phyloP scores from a whole-genome alignment of 257 asterid genomes.

The Capsicum pubescens region DNA sequence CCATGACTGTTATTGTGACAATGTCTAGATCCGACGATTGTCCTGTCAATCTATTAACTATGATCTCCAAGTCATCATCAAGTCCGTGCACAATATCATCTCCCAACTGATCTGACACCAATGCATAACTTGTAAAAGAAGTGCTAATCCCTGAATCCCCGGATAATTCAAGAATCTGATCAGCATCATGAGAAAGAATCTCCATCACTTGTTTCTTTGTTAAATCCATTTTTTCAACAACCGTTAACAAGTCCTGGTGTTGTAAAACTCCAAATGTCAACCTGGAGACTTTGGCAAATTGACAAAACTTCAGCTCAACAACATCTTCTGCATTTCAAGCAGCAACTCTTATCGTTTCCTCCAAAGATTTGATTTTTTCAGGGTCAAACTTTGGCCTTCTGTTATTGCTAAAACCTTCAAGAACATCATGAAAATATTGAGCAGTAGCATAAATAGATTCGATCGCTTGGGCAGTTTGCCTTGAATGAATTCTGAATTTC shows the following conservation, averaged over 20 bases:
- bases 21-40: neutral
- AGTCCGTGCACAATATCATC: neutral
- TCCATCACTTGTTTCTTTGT: neutral
- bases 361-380: neutral
- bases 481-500: neutral
- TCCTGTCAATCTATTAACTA: neutral
- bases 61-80: neutral
- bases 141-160: neutral
- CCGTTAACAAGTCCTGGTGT: neutral
- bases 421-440: neutral
- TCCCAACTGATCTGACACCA: neutral
- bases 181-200: neutral
- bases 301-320: neutral
- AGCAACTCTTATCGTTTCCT: neutral
- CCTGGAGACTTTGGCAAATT: neutral
- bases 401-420: neutral
- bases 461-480: neutral
- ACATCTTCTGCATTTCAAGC: neutral
- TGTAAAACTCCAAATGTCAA: neutral
- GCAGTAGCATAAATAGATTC: neutral
- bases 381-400: neutral
- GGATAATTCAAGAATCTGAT: neutral
- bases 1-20: neutral
- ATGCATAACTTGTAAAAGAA: neutral
- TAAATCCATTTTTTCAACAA: neutral